Evolutionary conservation across 192 early-diverging fungal species (phyloP).

Genomic region (Coemansia javaensis): DNA sequence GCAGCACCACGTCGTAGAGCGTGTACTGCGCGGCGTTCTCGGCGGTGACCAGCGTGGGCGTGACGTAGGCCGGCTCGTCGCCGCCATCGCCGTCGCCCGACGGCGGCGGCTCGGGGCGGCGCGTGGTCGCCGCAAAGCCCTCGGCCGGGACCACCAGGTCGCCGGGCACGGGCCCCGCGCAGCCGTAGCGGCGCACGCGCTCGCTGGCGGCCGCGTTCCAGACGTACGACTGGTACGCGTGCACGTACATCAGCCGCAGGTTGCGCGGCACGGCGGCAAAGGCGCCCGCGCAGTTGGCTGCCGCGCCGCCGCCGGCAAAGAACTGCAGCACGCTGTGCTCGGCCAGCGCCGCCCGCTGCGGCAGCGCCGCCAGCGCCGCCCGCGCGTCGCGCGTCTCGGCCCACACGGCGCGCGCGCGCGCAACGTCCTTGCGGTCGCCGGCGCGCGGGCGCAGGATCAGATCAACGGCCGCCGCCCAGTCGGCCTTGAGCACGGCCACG

Average conservation of each 20-base stretch:
- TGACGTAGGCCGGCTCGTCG: not conserved
- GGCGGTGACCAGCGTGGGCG: constrained; percentile 58
- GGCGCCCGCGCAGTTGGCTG: constrained; percentile 56
- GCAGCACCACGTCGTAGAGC: constrained; percentile 89
- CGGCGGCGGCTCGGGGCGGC: not conserved
- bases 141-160: constrained; percentile 69
- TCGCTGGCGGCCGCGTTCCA: constrained; percentile 88
- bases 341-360: constrained; percentile 57
- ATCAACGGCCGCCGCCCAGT: constrained; percentile 71
- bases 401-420: constrained; percentile 69
- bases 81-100: no score
- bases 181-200: constrained; percentile 66
- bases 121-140: not conserved
- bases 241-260: constrained; percentile 87
- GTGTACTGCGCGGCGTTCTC: constrained; percentile 66
- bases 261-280: constrained; percentile 74
- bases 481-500: constrained; percentile 60
- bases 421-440: constrained; percentile 63
- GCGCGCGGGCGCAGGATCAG: constrained; percentile 78
- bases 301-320: constrained; percentile 49
- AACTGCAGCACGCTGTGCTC: constrained; percentile 67
- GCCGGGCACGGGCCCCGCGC: constrained; percentile 63
- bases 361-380: constrained; percentile 61
- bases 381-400: constrained; percentile 54
- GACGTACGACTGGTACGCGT: constrained; percentile 91